Conservation (phyloP, 495 filamentous ascomycete species). For the Recurvomyces mirabilis region DNA sequence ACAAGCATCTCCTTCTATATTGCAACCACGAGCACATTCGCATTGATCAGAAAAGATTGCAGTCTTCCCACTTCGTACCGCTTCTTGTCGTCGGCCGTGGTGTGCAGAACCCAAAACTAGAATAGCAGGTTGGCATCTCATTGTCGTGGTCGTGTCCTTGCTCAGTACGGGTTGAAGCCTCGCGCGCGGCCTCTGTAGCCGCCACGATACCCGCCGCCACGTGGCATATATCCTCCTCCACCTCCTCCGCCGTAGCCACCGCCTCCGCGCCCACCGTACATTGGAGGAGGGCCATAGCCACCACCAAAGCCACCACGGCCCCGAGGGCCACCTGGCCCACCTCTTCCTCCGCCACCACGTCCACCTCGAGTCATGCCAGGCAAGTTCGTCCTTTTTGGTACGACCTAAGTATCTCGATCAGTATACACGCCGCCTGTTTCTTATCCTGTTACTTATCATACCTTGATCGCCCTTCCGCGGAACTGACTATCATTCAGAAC, state of each 20-base stretch:
- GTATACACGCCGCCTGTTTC: conserved; percentile 5
- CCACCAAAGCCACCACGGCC: conserved; percentile 44
- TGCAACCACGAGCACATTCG: not conserved
- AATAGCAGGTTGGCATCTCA: no score
- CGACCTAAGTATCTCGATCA: conserved; percentile 47
- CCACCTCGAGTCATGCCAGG: conserved; percentile 71
- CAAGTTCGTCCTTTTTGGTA: conserved; percentile 93
- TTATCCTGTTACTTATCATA: conserved; percentile 28
- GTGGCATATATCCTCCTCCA: conserved; percentile 19
- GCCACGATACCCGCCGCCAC: conserved; percentile 21
- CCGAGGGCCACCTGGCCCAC: conserved; percentile 35
- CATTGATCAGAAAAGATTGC: not conserved
- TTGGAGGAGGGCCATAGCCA: conserved; percentile 39
- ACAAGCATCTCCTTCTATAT: conserved; percentile 6
- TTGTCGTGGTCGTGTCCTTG: no score
- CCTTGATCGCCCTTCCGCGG: conserved; percentile 89
- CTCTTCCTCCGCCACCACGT: conserved; percentile 61
- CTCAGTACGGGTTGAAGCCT: conserved; percentile 25
- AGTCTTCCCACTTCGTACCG: conserved; percentile 7
- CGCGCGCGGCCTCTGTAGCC: conserved; percentile 25
- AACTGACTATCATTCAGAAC: conserved; percentile 96
- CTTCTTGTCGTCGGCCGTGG: no score
- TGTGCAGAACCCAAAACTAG: no score
- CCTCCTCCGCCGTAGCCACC: conserved; percentile 23
- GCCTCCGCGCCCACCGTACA: conserved; percentile 36